phyloP scores from a whole-genome alignment of 352 stramenopile genomes.

The Phytophthora quininea region DNA sequence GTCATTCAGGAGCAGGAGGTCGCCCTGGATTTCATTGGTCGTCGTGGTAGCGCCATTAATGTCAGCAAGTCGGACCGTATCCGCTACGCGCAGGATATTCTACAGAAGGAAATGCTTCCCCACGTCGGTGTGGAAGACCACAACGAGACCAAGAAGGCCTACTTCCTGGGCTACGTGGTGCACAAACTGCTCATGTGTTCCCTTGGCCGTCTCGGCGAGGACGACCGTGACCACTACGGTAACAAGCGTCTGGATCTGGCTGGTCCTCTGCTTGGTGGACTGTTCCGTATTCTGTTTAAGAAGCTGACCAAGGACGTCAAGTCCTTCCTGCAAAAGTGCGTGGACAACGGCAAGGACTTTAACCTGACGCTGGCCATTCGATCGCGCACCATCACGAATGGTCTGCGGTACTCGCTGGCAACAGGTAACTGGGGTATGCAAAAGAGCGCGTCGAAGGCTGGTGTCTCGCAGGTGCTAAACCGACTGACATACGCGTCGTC shows the following conservation, averaged over 20 bases:
- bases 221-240: conserved; percentile 99
- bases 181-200: conserved; percentile 99
- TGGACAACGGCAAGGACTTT: conserved; percentile 95
- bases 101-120: conserved; percentile 99
- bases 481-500: conserved; percentile 99
- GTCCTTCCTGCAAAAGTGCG: conserved; percentile 91
- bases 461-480: conserved; percentile 99
- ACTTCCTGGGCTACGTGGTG: conserved; percentile 99
- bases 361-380: conserved; percentile 98
- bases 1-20: conserved; percentile 98
- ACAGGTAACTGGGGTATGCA: conserved; percentile 99
- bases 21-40: conserved; percentile 99
- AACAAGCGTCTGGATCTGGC: conserved; percentile 99
- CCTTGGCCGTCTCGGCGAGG: conserved; percentile 96
- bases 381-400: conserved; percentile 97
- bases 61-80: conserved; percentile 98
- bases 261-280: conserved; percentile 95
- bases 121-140: conserved; percentile 99
- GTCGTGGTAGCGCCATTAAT: conserved; percentile 94
- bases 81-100: conserved; percentile 97
- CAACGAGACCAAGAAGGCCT: conserved; percentile 97
- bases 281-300: conserved; percentile 99
- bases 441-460: conserved; percentile 95
- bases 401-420: conserved; percentile 98
- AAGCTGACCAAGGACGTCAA: conserved; percentile 99